Base-by-base conservation (phyloP, 306 rosid genomes). In the Astragalus membranaceus region DNA sequence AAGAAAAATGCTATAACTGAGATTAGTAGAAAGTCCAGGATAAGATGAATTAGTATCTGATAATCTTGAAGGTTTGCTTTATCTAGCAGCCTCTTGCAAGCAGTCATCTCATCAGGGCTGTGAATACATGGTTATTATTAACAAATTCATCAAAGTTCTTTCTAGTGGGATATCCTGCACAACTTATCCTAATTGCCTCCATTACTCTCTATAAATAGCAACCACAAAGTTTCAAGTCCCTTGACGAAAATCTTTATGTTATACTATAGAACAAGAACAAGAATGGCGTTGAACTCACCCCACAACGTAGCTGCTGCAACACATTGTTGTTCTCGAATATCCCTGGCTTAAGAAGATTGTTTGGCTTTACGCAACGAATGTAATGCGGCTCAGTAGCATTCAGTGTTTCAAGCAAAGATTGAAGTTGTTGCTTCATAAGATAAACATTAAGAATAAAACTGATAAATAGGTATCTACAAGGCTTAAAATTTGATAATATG, bases 121-220 rank as follows among this genome's bases (percentile, higher is more conserved):
- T 49, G 53, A 74, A 78, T 30, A 50, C 37, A 81, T 8, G 69
- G 62, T 37, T 20, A 51, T 43, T 5, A 26, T 65, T 57, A 78
- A 82, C 73, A 82, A 94, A 94, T 81, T 90, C 99, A 59, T 79
- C 83, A 46, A 91, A 94, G 37, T 46, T 83, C 83, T 88, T 94
- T 82, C 99, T 83, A 47, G 92, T 91, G 16, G 99, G 99, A 85
- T 74, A 94, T 73, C 99, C 99, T 39, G 99, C 97, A 75, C 97
- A 88, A 79, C 99, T 94, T 81, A 94, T 91, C 84, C 99, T 80
- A 78, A 94, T 94, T 67, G 99, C 99, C 82, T 94, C 99, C 99
- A 94, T 94, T 67, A 94, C 99, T 73, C 99, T 97, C 99, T 94
- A 74, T 12, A 65, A 73, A 68, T 30, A 20, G 49, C 41, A 70